phyloP scores from a whole-genome alignment of 1,284 basidiomycete genomes.

The Ceratobasidium sp. region DNA sequence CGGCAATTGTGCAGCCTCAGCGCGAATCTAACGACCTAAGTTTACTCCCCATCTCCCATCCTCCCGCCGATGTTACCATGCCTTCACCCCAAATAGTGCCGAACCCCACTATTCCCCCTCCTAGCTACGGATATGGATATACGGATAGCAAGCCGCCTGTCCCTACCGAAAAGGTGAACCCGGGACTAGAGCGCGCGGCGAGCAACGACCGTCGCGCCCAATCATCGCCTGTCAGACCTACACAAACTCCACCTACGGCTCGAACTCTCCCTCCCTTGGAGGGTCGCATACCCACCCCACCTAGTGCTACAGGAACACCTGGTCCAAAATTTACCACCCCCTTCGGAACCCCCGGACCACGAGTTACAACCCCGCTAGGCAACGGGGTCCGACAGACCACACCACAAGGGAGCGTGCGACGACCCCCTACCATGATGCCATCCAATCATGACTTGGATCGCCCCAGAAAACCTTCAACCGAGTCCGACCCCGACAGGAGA shows the following conservation, averaged over 20 bases:
- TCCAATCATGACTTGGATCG: conserved; percentile 22
- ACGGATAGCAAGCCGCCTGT: conserved; percentile 13
- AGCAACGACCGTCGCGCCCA: conserved; percentile 43
- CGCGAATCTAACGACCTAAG: conserved; percentile 21
- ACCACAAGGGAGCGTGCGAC: conserved; percentile 31
- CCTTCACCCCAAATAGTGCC: conserved; percentile 23
- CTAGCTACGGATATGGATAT: conserved; percentile 33
- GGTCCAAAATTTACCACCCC: conserved; percentile 30
- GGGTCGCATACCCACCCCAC: conserved; percentile 28
- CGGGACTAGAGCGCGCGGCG: conserved; percentile 29
- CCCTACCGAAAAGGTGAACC: conserved; percentile 4
- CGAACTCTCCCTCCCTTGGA: conserved; percentile 28
- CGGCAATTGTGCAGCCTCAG: conserved; percentile 12
- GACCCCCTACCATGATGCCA: conserved; percentile 42
- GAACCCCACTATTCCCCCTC: background rate
- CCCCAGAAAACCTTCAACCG: conserved; percentile 34
- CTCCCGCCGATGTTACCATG: conserved; percentile 33
- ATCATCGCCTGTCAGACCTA: conserved; percentile 24
- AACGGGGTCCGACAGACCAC: conserved; percentile 17
- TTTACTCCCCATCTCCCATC: conserved; percentile 33
- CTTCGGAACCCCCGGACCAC: conserved; percentile 33
- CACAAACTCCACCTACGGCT: conserved; percentile 29
- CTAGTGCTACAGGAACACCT: conserved; percentile 9
- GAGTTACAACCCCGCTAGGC: conserved; percentile 24
- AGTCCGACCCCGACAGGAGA: conserved; percentile 26